A percentile compares a stretch with the other conserved stretches of the same genome.
These are phyloP conservation scores for Globisporangium orthogonon DNA, from an alignment of 352 stramenopile species.

Conservation along the genomic window DNA sequence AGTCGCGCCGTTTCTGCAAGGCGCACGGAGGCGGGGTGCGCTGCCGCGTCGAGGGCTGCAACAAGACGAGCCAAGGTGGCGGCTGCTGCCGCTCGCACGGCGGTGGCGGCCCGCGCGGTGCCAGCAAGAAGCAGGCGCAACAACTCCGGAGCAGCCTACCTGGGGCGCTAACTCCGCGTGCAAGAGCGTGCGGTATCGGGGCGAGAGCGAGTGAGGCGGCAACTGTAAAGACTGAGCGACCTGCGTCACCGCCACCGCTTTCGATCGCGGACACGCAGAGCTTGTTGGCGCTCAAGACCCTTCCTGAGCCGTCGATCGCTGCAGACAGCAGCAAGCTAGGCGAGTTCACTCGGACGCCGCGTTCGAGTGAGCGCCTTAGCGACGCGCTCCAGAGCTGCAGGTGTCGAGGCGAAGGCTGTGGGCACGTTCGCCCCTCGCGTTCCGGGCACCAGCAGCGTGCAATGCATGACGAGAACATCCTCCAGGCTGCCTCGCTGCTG, in stretches of 20 bases:
- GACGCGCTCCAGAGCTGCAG: not conserved
- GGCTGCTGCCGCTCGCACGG: slow-evolving; percentile 43
- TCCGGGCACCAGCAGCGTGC: slow-evolving; percentile 7
- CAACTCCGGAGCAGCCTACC: not conserved
- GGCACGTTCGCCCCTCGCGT: not conserved
- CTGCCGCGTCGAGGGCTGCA: slow-evolving; percentile 30
- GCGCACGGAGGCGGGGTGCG: slow-evolving; percentile 39
- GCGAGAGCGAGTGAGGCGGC: no score
- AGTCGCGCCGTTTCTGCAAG: slow-evolving; percentile 53
- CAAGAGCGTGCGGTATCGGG: no score
- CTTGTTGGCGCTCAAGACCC: not conserved
- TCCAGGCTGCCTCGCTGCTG: slow-evolving; percentile 12
- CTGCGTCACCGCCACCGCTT: no score
- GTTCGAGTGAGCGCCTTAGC: not conserved
- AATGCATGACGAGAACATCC: slow-evolving; percentile 11
- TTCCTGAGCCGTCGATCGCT: not conserved
- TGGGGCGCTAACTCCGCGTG: not conserved
- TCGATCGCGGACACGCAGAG: not conserved
- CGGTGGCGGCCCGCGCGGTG: slow-evolving; percentile 18
- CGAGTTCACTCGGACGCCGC: not conserved
- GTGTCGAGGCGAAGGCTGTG: slow-evolving; percentile 2
- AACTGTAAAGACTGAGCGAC: no score
- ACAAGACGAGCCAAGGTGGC: slow-evolving; percentile 38
- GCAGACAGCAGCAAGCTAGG: not conserved
- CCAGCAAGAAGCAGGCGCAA: slow-evolving; percentile 4